Evolutionary conservation across 1,284 basidiomycete genomes (phyloP).

Genomic region (Heterobasidion parviporum): DNA sequence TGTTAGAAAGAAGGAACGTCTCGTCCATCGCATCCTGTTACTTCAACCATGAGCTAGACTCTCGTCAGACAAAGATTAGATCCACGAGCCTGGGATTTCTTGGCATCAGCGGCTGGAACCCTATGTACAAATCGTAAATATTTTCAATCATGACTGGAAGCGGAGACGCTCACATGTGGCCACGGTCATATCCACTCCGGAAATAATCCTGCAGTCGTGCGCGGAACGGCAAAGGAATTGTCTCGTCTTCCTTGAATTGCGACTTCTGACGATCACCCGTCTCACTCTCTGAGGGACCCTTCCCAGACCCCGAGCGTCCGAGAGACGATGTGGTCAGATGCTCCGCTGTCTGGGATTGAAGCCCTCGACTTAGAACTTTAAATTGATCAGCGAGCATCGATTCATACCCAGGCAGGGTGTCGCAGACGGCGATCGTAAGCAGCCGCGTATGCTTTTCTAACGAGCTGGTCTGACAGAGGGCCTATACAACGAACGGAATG

Average conservation of each 20-base stretch:
- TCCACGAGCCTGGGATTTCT: constrained; percentile 58
- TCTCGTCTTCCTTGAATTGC: constrained; percentile 81
- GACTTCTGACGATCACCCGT: constrained; percentile 70
- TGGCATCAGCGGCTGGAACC: constrained; percentile 98
- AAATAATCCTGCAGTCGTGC: constrained; percentile 89
- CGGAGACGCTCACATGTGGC: constrained; percentile 68
- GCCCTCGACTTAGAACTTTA: not conserved
- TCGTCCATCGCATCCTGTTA: constrained; percentile 88
- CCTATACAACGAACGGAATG: constrained; percentile 34
- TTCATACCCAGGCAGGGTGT: constrained; percentile 86
- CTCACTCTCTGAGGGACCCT: constrained; percentile 24
- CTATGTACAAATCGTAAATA: constrained; percentile 26
- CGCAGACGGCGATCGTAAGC: constrained; percentile 87
- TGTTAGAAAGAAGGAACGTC: constrained; percentile 93
- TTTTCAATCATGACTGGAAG: not conserved
- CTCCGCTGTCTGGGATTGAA: constrained; percentile 69
- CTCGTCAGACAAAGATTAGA: not conserved
- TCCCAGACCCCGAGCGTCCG: constrained; percentile 35
- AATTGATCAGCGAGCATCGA: not conserved
- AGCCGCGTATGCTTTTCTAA: constrained; percentile 78
- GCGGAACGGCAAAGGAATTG: constrained; percentile 75
- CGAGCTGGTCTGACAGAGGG: constrained; percentile 75
- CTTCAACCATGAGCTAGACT: not conserved
- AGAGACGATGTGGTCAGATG: constrained; percentile 79
- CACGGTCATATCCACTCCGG: constrained; percentile 91